Evolutionary conservation across 768 basidiomycete species (phyloP).

Genomic region (Collybia sp.): DNA sequence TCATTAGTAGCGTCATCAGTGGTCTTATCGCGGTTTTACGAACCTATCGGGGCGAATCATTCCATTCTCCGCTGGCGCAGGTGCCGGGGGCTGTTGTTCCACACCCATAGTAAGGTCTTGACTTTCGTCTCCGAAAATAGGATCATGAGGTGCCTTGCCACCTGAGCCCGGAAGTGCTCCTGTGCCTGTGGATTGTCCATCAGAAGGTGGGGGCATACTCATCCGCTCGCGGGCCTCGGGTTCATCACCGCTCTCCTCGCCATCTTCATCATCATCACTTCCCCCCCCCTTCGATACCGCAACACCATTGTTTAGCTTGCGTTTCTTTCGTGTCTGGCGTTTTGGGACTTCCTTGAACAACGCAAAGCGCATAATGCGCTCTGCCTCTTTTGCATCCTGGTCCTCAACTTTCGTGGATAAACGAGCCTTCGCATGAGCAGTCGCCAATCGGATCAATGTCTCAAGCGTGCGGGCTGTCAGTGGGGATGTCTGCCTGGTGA

Average conservation of each 20-base stretch:
- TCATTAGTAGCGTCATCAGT: constrained; percentile 4
- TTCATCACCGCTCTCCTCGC: constrained; percentile 46
- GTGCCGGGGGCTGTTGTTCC: constrained; percentile 32
- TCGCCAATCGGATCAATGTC: constrained; percentile 95
- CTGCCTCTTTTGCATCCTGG: constrained; percentile 83
- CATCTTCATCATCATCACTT: constrained; percentile 51
- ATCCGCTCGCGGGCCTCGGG: constrained; percentile 39
- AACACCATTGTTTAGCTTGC: constrained; percentile 74
- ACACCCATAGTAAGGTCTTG: constrained; percentile 62
- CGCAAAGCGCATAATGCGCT: constrained; percentile 94
- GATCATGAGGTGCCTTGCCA: constrained; percentile 39
- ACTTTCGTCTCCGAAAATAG: constrained; percentile 64
- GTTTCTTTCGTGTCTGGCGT: constrained; percentile 75
- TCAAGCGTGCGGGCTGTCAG: constrained; percentile 98
- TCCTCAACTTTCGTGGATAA: constrained; percentile 82
- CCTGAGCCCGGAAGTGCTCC: constrained; percentile 13
- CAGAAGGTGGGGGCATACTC: constrained; percentile 37
- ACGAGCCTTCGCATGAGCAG: constrained; percentile 95
- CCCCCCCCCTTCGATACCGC: constrained; percentile 42
- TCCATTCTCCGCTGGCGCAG: constrained; percentile 32
- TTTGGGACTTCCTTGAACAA: constrained; percentile 96
- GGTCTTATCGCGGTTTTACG: constrained; percentile 16
- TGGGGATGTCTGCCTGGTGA: constrained; percentile 75
- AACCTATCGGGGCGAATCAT: constrained; percentile 57
- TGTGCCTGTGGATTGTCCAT: constrained; percentile 13